Percentiles rank a stretch among this genome's conserved stretches.
Evolutionary conservation across 768 basidiomycete species (phyloP).

Genomic region (Boletus pseudopeckii): DNA sequence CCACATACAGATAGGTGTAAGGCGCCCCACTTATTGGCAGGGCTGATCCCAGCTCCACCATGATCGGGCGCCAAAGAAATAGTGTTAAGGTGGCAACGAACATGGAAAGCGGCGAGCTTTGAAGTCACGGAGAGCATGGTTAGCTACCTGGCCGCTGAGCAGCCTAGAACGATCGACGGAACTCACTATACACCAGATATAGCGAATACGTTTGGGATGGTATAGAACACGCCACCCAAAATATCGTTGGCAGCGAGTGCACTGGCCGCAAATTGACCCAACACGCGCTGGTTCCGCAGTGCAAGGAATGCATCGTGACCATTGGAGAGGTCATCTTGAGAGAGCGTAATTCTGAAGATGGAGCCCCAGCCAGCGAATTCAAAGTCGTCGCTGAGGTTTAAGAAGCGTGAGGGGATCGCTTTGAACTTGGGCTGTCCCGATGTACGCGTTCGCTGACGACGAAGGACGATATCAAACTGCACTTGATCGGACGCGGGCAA

Average conservation of each 20-base stretch:
- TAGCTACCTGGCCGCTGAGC: background rate
- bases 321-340: slow-evolving; percentile 37
- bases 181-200: slow-evolving; percentile 63
- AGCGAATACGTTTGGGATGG: slow-evolving; percentile 61
- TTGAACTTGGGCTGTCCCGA: slow-evolving; percentile 39
- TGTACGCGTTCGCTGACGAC: slow-evolving; percentile 54
- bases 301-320: slow-evolving; percentile 33
- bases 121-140: background rate
- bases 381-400: slow-evolving; percentile 59
- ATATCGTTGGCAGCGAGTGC: slow-evolving; percentile 67
- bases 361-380: slow-evolving; percentile 76
- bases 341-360: slow-evolving; percentile 44
- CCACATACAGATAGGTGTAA: slow-evolving; percentile 63
- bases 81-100: slow-evolving; percentile 58
- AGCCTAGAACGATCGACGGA: background rate
- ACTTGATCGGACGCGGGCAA: slow-evolving; percentile 47
- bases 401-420: slow-evolving; percentile 53
- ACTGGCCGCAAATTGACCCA: slow-evolving; percentile 64
- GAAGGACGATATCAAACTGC: slow-evolving; percentile 54
- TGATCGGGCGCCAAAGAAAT: slow-evolving; percentile 71
- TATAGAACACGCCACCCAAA: slow-evolving; percentile 66
- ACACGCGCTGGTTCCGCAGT: slow-evolving; percentile 35
- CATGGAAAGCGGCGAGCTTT: slow-evolving; percentile 66
- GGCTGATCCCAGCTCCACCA: slow-evolving; percentile 69
- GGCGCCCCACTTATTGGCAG: slow-evolving; percentile 68